A percentile compares a stretch with the other conserved stretches of the same genome.
phyloP scores from a whole-genome alignment of 305 asterid genomes.

The Striga hermonthica region DNA sequence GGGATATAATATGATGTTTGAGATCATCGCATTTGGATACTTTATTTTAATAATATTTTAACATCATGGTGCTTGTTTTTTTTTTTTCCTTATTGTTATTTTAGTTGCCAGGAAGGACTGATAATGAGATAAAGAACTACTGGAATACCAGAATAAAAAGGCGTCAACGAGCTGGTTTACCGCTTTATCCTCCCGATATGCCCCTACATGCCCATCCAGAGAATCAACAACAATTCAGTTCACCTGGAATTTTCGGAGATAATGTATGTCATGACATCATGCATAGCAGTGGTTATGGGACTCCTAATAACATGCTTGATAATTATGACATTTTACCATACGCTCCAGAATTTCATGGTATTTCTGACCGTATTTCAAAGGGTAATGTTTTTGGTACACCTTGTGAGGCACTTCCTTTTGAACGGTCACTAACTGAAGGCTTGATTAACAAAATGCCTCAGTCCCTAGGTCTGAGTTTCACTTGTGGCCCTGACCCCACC shows the following conservation, averaged over 20 bases:
- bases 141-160: conserved; percentile 73
- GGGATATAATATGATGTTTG: conserved; percentile 9
- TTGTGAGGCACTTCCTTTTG: conserved; percentile 37
- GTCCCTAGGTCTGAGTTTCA: conserved; percentile 36
- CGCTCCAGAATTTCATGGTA: conserved; percentile 35
- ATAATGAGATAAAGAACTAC: conserved; percentile 67
- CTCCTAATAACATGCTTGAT: conserved; percentile 45
- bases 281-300: conserved; percentile 40
- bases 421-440: conserved; percentile 33
- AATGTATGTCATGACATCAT: conserved; percentile 38
- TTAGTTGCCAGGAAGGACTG: conserved; percentile 72
- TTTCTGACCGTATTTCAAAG: conserved; percentile 35
- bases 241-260: conserved; percentile 43
- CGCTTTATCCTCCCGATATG: conserved; percentile 60
- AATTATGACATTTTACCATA: conserved; percentile 38
- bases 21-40: conserved; percentile 1
- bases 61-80: conserved; percentile 13
- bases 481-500: conserved; percentile 40
- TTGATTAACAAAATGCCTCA: conserved; percentile 37
- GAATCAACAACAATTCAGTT: conserved; percentile 36
- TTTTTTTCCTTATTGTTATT: conserved; percentile 1
- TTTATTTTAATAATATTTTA: neutral
- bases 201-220: conserved; percentile 38
- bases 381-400: conserved; percentile 39
- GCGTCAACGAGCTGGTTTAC: conserved; percentile 67